Conservation (phyloP, 2,329 filamentous ascomycete species). For the Penicillium occitanis region DNA sequence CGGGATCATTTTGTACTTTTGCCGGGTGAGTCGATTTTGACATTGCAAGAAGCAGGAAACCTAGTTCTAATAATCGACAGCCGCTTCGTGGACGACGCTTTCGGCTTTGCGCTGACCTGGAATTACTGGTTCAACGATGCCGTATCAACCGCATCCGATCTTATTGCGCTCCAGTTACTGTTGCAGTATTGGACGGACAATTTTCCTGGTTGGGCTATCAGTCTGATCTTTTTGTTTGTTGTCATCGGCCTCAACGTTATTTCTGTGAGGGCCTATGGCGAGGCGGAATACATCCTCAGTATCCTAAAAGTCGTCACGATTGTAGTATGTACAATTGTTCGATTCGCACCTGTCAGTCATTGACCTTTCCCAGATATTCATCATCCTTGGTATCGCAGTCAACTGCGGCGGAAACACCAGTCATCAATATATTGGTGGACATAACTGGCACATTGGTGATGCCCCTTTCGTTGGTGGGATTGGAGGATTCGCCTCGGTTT, state of each 20-base stretch:
- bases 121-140: conserved; percentile 66
- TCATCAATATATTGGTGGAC: conserved; percentile 58
- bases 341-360: background rate
- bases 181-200: conserved; percentile 62
- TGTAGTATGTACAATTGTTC: conserved; percentile 40
- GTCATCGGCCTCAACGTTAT: conserved; percentile 56
- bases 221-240: conserved; percentile 60
- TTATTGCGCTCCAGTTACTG: conserved; percentile 60
- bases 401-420: conserved; percentile 58
- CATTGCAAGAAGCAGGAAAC: background rate
- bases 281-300: conserved; percentile 48
- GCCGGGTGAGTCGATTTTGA: conserved; percentile 45
- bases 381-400: conserved; percentile 62
- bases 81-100: conserved; percentile 46
- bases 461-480: conserved; percentile 66
- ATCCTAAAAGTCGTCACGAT: conserved; percentile 45
- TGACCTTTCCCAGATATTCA: conserved; percentile 52
- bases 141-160: conserved; percentile 59
- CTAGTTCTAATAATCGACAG: conserved; percentile 24
- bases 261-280: conserved; percentile 56
- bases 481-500: conserved; percentile 65
- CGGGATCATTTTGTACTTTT: conserved; percentile 57
- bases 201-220: conserved; percentile 64
- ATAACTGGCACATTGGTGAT: conserved; percentile 59
- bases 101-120: conserved; percentile 48